Base-by-base conservation (phyloP, 2,329 filamentous ascomycete species). In the Aureobasidium melanogenum region DNA sequence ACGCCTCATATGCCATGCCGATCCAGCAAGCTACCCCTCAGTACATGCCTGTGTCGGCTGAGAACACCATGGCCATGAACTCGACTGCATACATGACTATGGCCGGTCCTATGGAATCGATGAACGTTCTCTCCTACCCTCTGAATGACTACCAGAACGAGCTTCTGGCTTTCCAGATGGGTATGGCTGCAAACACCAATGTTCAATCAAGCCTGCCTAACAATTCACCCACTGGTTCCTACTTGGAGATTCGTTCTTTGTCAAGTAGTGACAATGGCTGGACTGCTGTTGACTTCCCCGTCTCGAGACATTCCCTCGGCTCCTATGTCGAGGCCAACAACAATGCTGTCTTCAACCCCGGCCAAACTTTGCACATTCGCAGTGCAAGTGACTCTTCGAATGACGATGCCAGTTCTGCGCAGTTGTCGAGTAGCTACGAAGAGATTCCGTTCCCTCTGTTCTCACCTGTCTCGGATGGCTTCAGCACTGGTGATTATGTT, bases 231-330 rank as follows among this genome's bases (percentile, higher is more conserved):
- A 89, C 87, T 1, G 87, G 88, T 67, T 89, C 87, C 32, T 92
- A 90, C 73, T 78, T 96, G 50, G 92, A 97, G 74, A 89, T 96
- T 36, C 78, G 93, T 54, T 97, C 93, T 7, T 79, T 96, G 46
- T 91, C 91, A n/a, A 83, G 82, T 66, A 89, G 88, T 69, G 91
- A 95, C 68, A 89, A 92, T 67, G 89, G 90, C 62, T 97, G 92
- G 92, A 85, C 84, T 55, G 84, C 88, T 66, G 86, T 97, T 62
- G 89, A 94, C 66, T 83, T 85, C 71, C 64, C 65, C 28, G 61
- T 64, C 22, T 70, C 72, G 64, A 86, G 86, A 63, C 86, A 84
- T 64, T 88, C 86, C 39, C 85, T 88, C 67, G 88, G 93, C 67
- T 81, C 83, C 36, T 84, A 81, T 67, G 79, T 82, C 48, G 79